phyloP scores from a whole-genome alignment of 305 asterid genomes.

The Rubia peregrina region DNA sequence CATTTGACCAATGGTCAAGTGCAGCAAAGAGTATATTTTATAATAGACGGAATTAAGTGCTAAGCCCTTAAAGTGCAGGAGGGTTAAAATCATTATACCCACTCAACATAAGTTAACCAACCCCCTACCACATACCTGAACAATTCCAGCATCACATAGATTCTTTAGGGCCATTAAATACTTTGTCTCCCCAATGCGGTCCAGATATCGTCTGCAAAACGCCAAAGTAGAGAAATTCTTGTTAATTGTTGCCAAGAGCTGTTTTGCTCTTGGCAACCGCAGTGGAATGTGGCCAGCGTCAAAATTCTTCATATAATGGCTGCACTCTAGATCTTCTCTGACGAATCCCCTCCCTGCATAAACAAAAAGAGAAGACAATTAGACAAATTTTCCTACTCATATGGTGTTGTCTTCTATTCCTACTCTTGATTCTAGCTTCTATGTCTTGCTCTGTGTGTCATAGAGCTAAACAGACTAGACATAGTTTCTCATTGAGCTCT shows the following conservation, averaged over 20 bases:
- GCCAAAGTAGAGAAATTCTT: constrained; percentile 94
- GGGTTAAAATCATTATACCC: background rate
- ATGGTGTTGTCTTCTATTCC: too few species aligned
- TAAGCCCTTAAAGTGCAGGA: background rate
- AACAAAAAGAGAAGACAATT: constrained; percentile 12
- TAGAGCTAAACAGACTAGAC: too few species aligned
- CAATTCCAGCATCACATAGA: constrained; percentile 83
- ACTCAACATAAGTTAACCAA: background rate
- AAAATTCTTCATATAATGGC: constrained; percentile 97
- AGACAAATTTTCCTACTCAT: constrained; percentile 1
- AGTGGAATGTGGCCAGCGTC: constrained; percentile 86
- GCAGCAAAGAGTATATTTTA: too few species aligned
- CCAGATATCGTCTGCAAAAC: constrained; percentile 92
- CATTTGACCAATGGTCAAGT: background rate
- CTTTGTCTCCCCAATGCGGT: constrained; percentile 88
- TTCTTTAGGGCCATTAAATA: constrained; percentile 95
- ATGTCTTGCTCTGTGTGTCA: too few species aligned
- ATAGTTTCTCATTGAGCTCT: too few species aligned
- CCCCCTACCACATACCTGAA: constrained; percentile 49
- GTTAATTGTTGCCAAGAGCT: constrained; percentile 75
- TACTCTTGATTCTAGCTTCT: too few species aligned
- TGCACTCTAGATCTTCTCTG: constrained; percentile 96
- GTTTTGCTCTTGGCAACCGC: constrained; percentile 88
- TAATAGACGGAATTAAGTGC: background rate
- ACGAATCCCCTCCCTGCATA: constrained; percentile 81